These are phyloP conservation scores for Hypoxylon fragiforme DNA, from an alignment of 495 filamentous ascomycete genomes.

Conservation along the genomic window DNA sequence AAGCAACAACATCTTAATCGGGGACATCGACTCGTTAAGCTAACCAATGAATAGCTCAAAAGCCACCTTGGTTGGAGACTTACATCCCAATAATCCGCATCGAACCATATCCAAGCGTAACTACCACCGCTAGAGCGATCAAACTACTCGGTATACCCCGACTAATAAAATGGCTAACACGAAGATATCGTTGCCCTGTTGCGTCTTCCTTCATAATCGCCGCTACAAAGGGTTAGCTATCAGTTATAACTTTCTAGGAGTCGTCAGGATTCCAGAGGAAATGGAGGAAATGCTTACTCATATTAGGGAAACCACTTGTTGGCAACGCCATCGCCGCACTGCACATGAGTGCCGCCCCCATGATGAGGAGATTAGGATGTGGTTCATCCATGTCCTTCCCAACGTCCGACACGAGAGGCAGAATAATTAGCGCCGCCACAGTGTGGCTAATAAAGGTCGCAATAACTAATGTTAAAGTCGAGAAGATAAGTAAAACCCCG, in stretches of 20 bases:
- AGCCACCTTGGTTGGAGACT: too few relatives aligned
- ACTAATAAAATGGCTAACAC: slow-evolving; percentile 91
- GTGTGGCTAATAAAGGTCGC: slow-evolving; percentile 99
- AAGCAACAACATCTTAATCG: not conserved
- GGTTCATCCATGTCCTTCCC: slow-evolving; percentile 82
- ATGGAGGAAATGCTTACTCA: slow-evolving; percentile 76
- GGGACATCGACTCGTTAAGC: too few relatives aligned
- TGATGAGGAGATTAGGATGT: slow-evolving; percentile 92
- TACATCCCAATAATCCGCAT: slow-evolving; percentile 80
- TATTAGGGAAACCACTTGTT: slow-evolving; percentile 96
- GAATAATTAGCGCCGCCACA: slow-evolving; percentile 91
- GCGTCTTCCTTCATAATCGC: slow-evolving; percentile 99
- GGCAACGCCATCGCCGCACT: slow-evolving; percentile 84
- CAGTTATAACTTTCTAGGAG: not conserved
- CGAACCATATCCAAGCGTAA: slow-evolving; percentile 83
- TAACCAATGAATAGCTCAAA: too few relatives aligned
- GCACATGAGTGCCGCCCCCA: slow-evolving; percentile 71
- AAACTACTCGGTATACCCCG: slow-evolving; percentile 85
- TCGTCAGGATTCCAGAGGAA: not conserved
- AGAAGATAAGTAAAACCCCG: slow-evolving; percentile 83
- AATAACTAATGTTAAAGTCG: slow-evolving; percentile 82
- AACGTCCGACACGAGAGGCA: slow-evolving; percentile 86
- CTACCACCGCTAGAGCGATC: slow-evolving; percentile 77
- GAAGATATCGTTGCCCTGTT: slow-evolving; percentile 86
- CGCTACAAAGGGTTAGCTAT: slow-evolving; percentile 56